Evolutionary conservation across 495 filamentous ascomycete species (phyloP).

Genomic region (Aspergillus sclerotiicarbonarius): DNA sequence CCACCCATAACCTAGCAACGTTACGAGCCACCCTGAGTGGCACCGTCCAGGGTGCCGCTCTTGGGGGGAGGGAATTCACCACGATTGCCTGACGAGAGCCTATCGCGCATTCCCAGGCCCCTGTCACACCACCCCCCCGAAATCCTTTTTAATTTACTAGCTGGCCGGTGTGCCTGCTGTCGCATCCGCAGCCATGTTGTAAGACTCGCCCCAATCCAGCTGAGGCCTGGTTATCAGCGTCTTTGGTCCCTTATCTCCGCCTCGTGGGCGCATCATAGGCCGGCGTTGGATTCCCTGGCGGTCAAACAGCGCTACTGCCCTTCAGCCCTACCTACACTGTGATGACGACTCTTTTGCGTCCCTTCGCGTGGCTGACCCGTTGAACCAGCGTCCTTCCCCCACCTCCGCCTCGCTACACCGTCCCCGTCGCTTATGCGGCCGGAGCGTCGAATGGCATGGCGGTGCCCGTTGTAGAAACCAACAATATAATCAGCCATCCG

Average conservation of each 20-base stretch:
- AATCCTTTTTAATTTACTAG: background rate
- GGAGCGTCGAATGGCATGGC: conserved; percentile 61
- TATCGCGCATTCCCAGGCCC: conserved; percentile 1
- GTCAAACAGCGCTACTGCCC: background rate
- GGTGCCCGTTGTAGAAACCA: conserved; percentile 81
- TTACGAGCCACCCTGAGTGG: conserved; percentile 1
- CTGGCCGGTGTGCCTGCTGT: conserved; percentile 2
- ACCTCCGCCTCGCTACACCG: conserved; percentile 79
- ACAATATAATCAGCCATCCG: conserved; percentile 79
- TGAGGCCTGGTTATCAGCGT: background rate
- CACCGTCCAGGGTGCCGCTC: conserved; percentile 7
- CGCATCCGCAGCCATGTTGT: conserved; percentile 36
- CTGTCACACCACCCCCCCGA: background rate
- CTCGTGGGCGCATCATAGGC: background rate
- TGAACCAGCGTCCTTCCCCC: conserved; percentile 70
- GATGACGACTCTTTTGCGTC: conserved; percentile 10
- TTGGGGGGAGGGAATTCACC: background rate
- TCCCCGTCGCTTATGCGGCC: conserved; percentile 62
- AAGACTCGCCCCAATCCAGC: conserved; percentile 19
- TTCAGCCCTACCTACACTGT: conserved; percentile 1
- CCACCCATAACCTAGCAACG: background rate
- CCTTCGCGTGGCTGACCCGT: conserved; percentile 19
- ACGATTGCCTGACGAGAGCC: conserved; percentile 6
- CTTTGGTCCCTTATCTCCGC: conserved; percentile 6
- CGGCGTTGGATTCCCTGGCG: background rate